phyloP scores from a whole-genome alignment of 2,329 filamentous ascomycete genomes.

The Talaromyces sp. region DNA sequence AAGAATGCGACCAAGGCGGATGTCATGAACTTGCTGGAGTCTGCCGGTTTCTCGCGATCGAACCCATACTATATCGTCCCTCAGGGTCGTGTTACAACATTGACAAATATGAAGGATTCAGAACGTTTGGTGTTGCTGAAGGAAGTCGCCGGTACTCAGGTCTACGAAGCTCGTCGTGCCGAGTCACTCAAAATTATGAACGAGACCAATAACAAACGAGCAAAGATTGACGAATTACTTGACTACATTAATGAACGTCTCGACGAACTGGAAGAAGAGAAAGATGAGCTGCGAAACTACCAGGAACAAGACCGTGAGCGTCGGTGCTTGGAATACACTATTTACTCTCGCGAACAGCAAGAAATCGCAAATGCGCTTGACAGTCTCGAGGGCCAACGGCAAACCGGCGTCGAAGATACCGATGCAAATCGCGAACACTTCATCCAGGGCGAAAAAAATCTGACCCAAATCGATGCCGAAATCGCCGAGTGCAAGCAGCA shows the following conservation, averaged over 20 bases:
- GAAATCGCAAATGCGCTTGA: conserved; percentile 73
- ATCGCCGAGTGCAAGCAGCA: conserved; percentile 77
- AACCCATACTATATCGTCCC: conserved; percentile 99
- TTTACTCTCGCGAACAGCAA: conserved; percentile 83
- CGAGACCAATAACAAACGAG: conserved; percentile 89
- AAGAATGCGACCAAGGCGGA: conserved; percentile 94
- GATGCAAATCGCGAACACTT: conserved; percentile 76
- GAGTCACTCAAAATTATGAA: conserved; percentile 96
- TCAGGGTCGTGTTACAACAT: conserved; percentile 87
- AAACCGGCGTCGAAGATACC: conserved; percentile 76
- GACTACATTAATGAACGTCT: conserved; percentile 88
- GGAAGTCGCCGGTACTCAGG: conserved; percentile 96
- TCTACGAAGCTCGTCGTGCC: conserved; percentile 86
- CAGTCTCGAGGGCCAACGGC: conserved; percentile 73
- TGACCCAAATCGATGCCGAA: conserved; percentile 70
- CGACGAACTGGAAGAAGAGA: conserved; percentile 88
- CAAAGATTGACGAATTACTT: conserved; percentile 89
- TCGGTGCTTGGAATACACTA: conserved; percentile 88
- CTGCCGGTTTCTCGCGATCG: conserved; percentile 90
- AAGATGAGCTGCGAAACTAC: conserved; percentile 88
- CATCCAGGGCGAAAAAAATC: conserved; percentile 70
- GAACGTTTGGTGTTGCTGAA: conserved; percentile 87
- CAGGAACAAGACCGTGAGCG: conserved; percentile 93
- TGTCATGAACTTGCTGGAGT: conserved; percentile 91
- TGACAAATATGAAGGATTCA: conserved; percentile 98